Percentiles rank a stretch among this genome's conserved stretches.
These are phyloP conservation scores for Mycogone perniciosa DNA, from an alignment of 2,329 filamentous ascomycete genomes.

Conservation along the genomic window DNA sequence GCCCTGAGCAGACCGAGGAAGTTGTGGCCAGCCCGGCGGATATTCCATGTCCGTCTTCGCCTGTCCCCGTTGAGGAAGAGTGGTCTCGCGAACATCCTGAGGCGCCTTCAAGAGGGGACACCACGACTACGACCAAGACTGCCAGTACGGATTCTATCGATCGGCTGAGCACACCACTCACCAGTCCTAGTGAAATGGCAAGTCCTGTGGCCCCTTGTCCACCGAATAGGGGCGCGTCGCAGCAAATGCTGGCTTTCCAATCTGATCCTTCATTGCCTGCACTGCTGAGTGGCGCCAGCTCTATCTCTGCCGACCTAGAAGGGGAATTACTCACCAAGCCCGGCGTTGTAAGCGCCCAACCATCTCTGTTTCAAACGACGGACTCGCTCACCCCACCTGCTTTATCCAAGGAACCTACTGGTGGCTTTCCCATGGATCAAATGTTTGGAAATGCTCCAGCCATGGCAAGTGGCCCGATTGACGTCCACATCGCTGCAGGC, in stretches of 20 bases:
- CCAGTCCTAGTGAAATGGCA: slow-evolving; percentile 47
- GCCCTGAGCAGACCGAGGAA: slow-evolving; percentile 19
- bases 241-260: slow-evolving; percentile 48
- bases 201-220: slow-evolving; percentile 41
- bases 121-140: slow-evolving; percentile 41
- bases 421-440: slow-evolving; percentile 42
- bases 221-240: slow-evolving; percentile 36
- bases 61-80: slow-evolving; percentile 41
- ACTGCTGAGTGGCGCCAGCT: slow-evolving; percentile 57
- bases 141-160: slow-evolving; percentile 48
- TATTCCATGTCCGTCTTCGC: slow-evolving; percentile 26
- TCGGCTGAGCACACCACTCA: slow-evolving; percentile 43
- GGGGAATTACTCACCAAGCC: slow-evolving; percentile 51
- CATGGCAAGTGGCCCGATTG: slow-evolving; percentile 28
- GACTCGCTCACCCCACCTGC: slow-evolving; percentile 51
- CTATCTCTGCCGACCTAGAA: slow-evolving; percentile 56
- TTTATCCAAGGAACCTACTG: slow-evolving; percentile 39
- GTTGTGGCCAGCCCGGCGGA: slow-evolving; percentile 8
- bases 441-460: slow-evolving; percentile 27
- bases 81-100: slow-evolving; percentile 15
- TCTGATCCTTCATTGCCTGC: slow-evolving; percentile 60
- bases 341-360: slow-evolving; percentile 35
- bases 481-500: slow-evolving; percentile 22
- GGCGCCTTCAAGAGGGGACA: slow-evolving; percentile 34
- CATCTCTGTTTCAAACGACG: slow-evolving; percentile 43